Evolutionary conservation across 1,284 basidiomycete species (phyloP).

Genomic region (Schizophyllum commune): DNA sequence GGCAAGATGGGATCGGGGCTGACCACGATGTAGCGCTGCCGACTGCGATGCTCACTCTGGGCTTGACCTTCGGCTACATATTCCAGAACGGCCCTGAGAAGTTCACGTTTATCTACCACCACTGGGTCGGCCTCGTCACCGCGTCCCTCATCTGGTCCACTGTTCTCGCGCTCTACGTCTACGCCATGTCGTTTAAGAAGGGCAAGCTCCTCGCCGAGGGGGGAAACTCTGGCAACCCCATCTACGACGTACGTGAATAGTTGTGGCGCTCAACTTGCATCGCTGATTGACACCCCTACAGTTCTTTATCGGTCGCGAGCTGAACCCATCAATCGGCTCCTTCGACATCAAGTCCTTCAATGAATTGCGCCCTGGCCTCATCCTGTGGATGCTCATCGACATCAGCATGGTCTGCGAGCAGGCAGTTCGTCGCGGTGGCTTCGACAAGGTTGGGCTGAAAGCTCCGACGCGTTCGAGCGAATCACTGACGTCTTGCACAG

Average conservation of each 20-base stretch:
- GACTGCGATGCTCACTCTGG: slow-evolving; percentile 76
- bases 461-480: background rate
- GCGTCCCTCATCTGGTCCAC: slow-evolving; percentile 79
- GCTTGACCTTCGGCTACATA: slow-evolving; percentile 62
- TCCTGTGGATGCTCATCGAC: slow-evolving; percentile 90
- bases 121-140: slow-evolving; percentile 87
- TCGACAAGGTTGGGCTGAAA: slow-evolving; percentile 25
- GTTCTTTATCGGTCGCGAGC: slow-evolving; percentile 95
- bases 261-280: slow-evolving; percentile 3
- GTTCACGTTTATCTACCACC: slow-evolving; percentile 88
- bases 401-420: slow-evolving; percentile 92
- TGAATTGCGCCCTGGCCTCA: slow-evolving; percentile 91
- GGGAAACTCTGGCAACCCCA: slow-evolving; percentile 82
- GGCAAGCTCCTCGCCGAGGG: slow-evolving; percentile 79
- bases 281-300: slow-evolving; percentile 23
- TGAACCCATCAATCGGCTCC: slow-evolving; percentile 85
- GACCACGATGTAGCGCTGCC: slow-evolving; percentile 59
- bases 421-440: slow-evolving; percentile 69
- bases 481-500: background rate
- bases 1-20: background rate
- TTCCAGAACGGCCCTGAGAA: slow-evolving; percentile 67
- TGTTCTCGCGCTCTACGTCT: slow-evolving; percentile 69
- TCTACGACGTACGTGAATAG: slow-evolving; percentile 77
- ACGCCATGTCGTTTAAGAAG: slow-evolving; percentile 63
- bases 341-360: slow-evolving; percentile 99